These are phyloP conservation scores for Myrica gale DNA, from an alignment of 306 rosid genomes.

Conservation along the genomic window DNA sequence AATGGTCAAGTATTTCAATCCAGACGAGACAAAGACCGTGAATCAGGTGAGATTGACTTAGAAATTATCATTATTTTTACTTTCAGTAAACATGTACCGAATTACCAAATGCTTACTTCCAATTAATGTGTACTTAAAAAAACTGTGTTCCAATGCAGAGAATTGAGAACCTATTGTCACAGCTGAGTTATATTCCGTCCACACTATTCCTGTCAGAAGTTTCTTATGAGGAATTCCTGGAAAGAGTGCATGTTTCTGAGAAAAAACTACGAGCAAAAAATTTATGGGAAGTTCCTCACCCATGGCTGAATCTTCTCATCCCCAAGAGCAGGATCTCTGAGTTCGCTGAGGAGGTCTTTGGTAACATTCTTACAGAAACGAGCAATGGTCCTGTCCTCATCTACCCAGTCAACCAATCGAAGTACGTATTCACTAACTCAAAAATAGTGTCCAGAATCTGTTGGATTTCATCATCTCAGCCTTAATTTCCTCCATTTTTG, in stretches of 20 bases:
- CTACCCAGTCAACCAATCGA: slow-evolving; percentile 89
- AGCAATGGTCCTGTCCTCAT: slow-evolving; percentile 86
- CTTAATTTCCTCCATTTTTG: slow-evolving; percentile 6
- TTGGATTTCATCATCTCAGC: neutral
- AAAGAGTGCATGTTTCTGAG: slow-evolving; percentile 81
- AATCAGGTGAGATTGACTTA: slow-evolving; percentile 51
- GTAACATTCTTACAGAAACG: slow-evolving; percentile 62
- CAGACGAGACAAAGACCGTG: slow-evolving; percentile 45
- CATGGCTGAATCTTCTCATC: slow-evolving; percentile 85
- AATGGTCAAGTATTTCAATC: slow-evolving; percentile 79
- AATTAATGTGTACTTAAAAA: slow-evolving; percentile 8
- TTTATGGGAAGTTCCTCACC: slow-evolving; percentile 92
- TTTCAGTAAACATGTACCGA: neutral
- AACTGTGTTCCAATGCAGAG: slow-evolving; percentile 49
- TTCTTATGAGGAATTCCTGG: slow-evolving; percentile 74
- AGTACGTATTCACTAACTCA: slow-evolving; percentile 36
- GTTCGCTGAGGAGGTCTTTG: slow-evolving; percentile 65
- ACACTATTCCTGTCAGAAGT: slow-evolving; percentile 81
- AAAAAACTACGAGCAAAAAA: slow-evolving; percentile 63
- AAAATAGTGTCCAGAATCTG: neutral
- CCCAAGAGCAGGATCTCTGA: slow-evolving; percentile 64
- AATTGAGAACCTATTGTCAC: slow-evolving; percentile 55
- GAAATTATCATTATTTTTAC: slow-evolving; percentile 5
- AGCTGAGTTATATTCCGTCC: slow-evolving; percentile 55
- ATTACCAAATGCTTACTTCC: neutral